phyloP scores from a whole-genome alignment of 371 early-diverging fungal species.

The Mortierella sp. region DNA sequence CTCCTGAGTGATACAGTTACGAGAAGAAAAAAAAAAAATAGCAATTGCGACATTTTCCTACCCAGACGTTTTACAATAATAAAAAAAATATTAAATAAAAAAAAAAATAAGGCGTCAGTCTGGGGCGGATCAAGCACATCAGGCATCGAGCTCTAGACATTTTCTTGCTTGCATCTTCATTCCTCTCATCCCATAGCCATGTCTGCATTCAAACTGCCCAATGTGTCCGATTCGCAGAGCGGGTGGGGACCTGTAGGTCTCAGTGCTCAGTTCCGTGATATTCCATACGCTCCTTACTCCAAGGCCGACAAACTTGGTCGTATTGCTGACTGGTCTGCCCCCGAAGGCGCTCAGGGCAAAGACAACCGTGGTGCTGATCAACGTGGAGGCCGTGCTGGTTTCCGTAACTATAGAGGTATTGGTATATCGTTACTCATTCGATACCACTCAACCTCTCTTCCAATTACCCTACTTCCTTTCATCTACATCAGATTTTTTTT shows the following conservation, averaged over 20 bases:
- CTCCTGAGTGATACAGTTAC: too few species aligned
- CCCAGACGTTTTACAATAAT: neutral
- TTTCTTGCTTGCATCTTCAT: slow-evolving; percentile 9
- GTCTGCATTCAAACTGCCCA: slow-evolving; percentile 74
- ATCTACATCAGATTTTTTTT: neutral
- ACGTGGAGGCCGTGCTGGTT: slow-evolving; percentile 69
- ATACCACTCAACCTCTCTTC: too few species aligned
- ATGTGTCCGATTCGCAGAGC: slow-evolving; percentile 74
- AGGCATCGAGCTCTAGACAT: slow-evolving; percentile 20
- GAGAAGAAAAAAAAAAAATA: too few species aligned
- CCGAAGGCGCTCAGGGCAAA: slow-evolving; percentile 66
- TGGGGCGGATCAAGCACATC: slow-evolving; percentile 1
- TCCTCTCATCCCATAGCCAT: slow-evolving; percentile 17
- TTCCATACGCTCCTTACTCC: slow-evolving; percentile 96
- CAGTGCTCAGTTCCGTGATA: slow-evolving; percentile 79
- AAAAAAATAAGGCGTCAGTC: neutral
- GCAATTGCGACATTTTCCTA: neutral
- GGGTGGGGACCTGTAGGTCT: slow-evolving; percentile 87
- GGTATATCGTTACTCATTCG: too few species aligned
- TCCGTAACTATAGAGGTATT: slow-evolving; percentile 74
- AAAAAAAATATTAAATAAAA: slow-evolving; percentile 9
- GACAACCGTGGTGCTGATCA: slow-evolving; percentile 69
- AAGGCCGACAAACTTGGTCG: slow-evolving; percentile 93
- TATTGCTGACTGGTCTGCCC: slow-evolving; percentile 18
- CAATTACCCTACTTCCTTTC: neutral